Conservation (phyloP, 805 yeast genomes). For the Lachancea sp. region DNA sequence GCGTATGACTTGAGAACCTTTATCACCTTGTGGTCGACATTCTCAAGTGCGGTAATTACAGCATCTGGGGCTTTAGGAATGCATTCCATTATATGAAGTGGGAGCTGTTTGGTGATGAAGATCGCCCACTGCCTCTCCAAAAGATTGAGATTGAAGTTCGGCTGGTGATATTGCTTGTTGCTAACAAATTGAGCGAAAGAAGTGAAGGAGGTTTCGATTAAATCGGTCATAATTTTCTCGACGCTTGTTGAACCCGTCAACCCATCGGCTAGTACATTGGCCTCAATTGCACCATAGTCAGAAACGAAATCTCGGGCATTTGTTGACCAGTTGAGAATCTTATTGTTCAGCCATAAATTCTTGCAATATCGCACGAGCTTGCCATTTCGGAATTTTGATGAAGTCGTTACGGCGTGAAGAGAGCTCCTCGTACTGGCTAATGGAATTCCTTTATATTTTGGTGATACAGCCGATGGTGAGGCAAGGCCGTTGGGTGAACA, state of each 20-base stretch:
- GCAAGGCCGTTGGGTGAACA: neutral
- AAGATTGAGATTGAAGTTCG: conserved; percentile 30
- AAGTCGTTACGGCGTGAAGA: neutral
- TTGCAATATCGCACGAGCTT: conserved; percentile 30
- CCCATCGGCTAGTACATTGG: conserved; percentile 29
- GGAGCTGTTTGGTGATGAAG: conserved; percentile 42
- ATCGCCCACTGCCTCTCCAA: conserved; percentile 39
- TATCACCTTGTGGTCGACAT: conserved; percentile 27
- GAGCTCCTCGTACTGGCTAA: conserved; percentile 14
- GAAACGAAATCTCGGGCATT: conserved; percentile 28
- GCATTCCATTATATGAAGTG: conserved; percentile 36
- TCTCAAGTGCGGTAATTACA: conserved; percentile 23
- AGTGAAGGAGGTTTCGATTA: conserved; percentile 35
- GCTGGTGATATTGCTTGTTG: conserved; percentile 36
- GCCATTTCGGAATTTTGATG: conserved; percentile 2
- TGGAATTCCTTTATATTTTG: conserved; percentile 27
- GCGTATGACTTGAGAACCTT: conserved; percentile 32
- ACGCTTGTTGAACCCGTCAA: conserved; percentile 17
- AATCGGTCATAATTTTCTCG: conserved; percentile 23
- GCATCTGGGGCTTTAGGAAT: conserved; percentile 23
- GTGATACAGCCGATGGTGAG: conserved; percentile 29
- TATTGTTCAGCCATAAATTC: conserved; percentile 36
- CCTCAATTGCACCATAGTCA: conserved; percentile 29
- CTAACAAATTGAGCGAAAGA: conserved; percentile 41
- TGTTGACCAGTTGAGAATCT: conserved; percentile 33